Evolutionary conservation across 768 basidiomycete genomes (phyloP), one percentile per base, ranked within the genome.

Genomic region (Sutorius australiensis): DNA sequence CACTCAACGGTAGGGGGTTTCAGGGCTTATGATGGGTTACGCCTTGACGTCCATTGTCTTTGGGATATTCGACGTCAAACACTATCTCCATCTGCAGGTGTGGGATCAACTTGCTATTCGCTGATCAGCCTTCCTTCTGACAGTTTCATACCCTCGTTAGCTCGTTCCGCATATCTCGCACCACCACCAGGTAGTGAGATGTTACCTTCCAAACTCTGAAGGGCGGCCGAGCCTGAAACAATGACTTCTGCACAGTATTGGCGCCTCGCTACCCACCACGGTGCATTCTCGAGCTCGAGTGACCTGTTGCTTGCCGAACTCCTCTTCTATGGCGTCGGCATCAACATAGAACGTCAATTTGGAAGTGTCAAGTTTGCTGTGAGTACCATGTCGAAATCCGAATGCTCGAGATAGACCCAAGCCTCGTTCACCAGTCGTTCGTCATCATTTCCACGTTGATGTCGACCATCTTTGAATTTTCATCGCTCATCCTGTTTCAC

Each of bases 291-390:
- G 8, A 95, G 84, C 66, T 95, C 92, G 0, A 88, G 88, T 50
- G 92, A 95, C 62, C 77, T 98, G 32, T 78, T 97, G 51, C 67
- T 97, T 39, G 83, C 81, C 0, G 82, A 87, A 55, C 59, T 95
- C 24, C 54, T 93, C 5, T 70, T 95, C 1, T 94, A 86, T 71
- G 83, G 83, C 62, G 75, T 83, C 17, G 82, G 80, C 3, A 67
- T 90, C 2, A 79, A 78, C 24, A 77, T 95, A 30, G 95, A 98
- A 63, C 80, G 95, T 48, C 82, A 83, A 38, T 97, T 92, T 63
- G 94, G 95, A 11, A 85, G 85, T 50, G 70, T 87, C 52, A 97
- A 97, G 69, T 97, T 81, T 71, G 91, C 90, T 30, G 92, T 93
- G 58, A 69, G 84, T 68, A 12, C 31, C 43, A 42, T n/a, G 27